Conservation (phyloP, 2,329 filamentous ascomycete species). For the Stachybotrys elegans region DNA sequence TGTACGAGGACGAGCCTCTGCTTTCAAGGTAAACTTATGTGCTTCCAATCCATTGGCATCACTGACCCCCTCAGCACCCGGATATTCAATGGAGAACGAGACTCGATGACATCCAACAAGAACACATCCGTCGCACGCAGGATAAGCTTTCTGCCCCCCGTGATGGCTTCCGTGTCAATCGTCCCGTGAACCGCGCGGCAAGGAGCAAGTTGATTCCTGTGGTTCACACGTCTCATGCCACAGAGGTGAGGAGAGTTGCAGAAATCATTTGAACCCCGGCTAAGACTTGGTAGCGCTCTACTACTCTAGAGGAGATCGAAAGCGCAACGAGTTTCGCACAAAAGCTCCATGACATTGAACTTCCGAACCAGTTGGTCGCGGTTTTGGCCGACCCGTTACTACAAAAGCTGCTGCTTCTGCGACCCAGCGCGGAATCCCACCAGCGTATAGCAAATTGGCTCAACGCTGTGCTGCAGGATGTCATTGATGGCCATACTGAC, state of each 20-base stretch:
- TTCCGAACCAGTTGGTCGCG: conserved; percentile 77
- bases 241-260: conserved; percentile 49
- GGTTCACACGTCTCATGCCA: conserved; percentile 69
- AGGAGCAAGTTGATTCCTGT: conserved; percentile 50
- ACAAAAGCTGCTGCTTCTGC: conserved; percentile 69
- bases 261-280: too few species aligned
- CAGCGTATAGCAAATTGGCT: conserved; percentile 57
- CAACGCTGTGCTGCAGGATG: conserved; percentile 49
- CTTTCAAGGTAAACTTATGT: conserved; percentile 47
- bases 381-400: conserved; percentile 70
- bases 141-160: conserved; percentile 28
- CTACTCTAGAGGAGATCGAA: conserved; percentile 74
- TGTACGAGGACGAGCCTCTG: conserved; percentile 53
- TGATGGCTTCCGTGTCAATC: conserved; percentile 59
- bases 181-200: conserved; percentile 28
- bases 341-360: conserved; percentile 70
- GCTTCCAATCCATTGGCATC: background rate
- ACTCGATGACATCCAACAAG: conserved; percentile 61
- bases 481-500: conserved; percentile 45
- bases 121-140: conserved; percentile 43
- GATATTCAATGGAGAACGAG: conserved; percentile 69
- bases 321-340: conserved; percentile 64
- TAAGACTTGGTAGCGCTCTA: conserved; percentile 49
- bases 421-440: conserved; percentile 46
- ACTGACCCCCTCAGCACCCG: conserved; percentile 51